Evolutionary conservation across 192 early-diverging fungal species (phyloP), one percentile per base, ranked within the genome.

Genomic region (Coemansia sp.): DNA sequence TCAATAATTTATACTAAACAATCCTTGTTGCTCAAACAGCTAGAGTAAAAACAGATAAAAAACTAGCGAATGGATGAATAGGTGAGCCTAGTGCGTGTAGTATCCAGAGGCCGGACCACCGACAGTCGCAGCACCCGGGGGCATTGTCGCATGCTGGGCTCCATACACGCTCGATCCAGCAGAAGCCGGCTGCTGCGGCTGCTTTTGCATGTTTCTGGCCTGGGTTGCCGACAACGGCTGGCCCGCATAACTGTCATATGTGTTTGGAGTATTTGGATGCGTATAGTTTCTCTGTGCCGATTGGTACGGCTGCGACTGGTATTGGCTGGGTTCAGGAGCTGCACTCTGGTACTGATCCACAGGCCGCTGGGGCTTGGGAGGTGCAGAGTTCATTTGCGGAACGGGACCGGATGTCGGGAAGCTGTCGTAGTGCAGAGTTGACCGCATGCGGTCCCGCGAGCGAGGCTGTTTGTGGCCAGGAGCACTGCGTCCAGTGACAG

Each of bases 401-500:
- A 62, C 35, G 22, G 22, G 25, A 35, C 53, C 64, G 55, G 70
- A 58, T 51, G 65, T 47, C n/a, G 77, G 24, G 45, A 74, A 62
- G 58, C 21, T 61, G 58, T 74, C 72, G 45, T 79, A 65, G 53
- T 79, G 72, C 57, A 79, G 67, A 2, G 77, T 79, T 21, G 77
- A 79, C 38, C 77, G 77, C 77, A 79, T 73, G 7, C 77, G 77
- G 53, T 79, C 77, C 50, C 77, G 50, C 24, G 77, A 79, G 35
- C 77, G 63, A 22, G 77, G 77, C 56, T 73, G 77, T 65, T 79
- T 79, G 53, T 79, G 63, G 2, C 77, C 77, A 15, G 77, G 72
- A 10, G 59, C 38, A 25, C 53, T 25, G 25, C 53, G 53, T 25
- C 53, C 53, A 29, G 53, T 25, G 25, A 55, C 5, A 6, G 53